These are phyloP conservation scores for Paramecium sonneborni DNA, from an alignment of 73 alveolate species.

Conservation along the genomic window DNA sequence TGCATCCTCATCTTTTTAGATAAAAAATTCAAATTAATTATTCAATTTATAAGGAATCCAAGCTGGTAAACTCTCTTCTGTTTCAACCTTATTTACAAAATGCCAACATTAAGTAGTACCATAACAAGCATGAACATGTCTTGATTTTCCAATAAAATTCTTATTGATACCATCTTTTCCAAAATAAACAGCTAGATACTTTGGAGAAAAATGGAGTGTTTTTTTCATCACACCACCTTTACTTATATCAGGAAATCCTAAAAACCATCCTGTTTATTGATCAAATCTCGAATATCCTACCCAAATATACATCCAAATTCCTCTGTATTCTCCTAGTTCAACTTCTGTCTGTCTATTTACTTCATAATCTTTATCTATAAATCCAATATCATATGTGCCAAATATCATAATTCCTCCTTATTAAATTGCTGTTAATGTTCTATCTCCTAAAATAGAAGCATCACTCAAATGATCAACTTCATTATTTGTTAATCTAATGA, in stretches of 20 bases:
- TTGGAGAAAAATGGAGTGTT: slow-evolving; percentile 39
- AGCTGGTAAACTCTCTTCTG: slow-evolving; percentile 9
- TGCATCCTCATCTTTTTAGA: not conserved
- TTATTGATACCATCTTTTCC: slow-evolving; percentile 22
- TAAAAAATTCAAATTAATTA: not conserved
- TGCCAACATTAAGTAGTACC: slow-evolving; percentile 9
- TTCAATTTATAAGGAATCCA: slow-evolving; percentile 11
- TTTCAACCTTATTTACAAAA: not conserved
- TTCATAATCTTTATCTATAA: slow-evolving; percentile 9
- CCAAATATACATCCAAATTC: slow-evolving; percentile 49
- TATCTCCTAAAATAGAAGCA: slow-evolving; percentile 8
- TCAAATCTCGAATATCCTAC: slow-evolving; percentile 24
- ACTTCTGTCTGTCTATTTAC: slow-evolving; percentile 10
- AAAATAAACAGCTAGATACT: not conserved
- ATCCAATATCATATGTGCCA: slow-evolving; percentile 45
- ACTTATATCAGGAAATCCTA: slow-evolving; percentile 41
- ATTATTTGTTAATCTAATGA: slow-evolving; percentile 34
- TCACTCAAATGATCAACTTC: not conserved
- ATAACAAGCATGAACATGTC: slow-evolving; percentile 43
- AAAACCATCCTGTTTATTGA: not conserved
- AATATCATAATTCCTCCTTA: not conserved
- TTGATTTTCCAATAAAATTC: slow-evolving; percentile 1
- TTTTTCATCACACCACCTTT: not conserved
- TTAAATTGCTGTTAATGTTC: not conserved
- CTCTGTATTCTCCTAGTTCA: slow-evolving; percentile 30